A percentile compares a stretch with the other conserved stretches of the same genome.
These are phyloP conservation scores for Apiotrichum siamense DNA, from an alignment of 1,284 basidiomycete genomes.

Conservation along the genomic window DNA sequence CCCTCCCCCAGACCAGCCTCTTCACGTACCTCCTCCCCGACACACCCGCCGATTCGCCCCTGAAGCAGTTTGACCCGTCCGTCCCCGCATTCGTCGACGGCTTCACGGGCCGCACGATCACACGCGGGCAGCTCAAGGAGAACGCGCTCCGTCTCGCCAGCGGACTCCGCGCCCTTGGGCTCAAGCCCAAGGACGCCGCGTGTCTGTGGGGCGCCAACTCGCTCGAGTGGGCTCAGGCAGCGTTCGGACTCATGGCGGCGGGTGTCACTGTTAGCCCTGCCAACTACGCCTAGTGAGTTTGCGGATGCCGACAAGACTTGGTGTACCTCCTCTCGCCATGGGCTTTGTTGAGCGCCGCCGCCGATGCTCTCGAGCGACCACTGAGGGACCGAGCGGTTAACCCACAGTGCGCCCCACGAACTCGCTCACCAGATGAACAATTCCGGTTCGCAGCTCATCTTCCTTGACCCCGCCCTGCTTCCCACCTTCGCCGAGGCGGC, in stretches of 20 bases:
- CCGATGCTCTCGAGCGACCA: no score
- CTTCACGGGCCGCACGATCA: constrained; percentile 54
- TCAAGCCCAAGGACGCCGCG: constrained; percentile 32
- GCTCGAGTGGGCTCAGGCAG: constrained; percentile 59
- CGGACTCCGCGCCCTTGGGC: constrained; percentile 48
- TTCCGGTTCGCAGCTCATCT: constrained; percentile 54
- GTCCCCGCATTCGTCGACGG: constrained; percentile 57
- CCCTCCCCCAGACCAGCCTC: constrained; percentile 26
- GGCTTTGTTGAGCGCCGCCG: no score
- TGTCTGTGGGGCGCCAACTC: constrained; percentile 52
- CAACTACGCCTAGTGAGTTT: constrained; percentile 42
- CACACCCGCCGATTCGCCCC: constrained; percentile 10
- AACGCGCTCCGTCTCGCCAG: constrained; percentile 57
- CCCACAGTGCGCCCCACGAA: constrained; percentile 35
- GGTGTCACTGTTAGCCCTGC: constrained; percentile 34
- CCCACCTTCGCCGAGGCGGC: constrained; percentile 29
- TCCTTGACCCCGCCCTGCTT: constrained; percentile 55
- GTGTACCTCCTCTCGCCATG: no score
- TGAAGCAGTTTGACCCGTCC: constrained; percentile 28
- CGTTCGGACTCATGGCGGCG: constrained; percentile 53
- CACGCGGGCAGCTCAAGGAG: constrained; percentile 55
- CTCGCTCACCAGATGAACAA: constrained; percentile 49
- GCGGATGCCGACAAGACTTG: no score
- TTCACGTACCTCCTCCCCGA: constrained; percentile 15
- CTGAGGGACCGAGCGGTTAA: neutral